Evolutionary conservation across 805 yeast genomes (phyloP).

Genomic region (Nakazawaea ishiwadae): DNA sequence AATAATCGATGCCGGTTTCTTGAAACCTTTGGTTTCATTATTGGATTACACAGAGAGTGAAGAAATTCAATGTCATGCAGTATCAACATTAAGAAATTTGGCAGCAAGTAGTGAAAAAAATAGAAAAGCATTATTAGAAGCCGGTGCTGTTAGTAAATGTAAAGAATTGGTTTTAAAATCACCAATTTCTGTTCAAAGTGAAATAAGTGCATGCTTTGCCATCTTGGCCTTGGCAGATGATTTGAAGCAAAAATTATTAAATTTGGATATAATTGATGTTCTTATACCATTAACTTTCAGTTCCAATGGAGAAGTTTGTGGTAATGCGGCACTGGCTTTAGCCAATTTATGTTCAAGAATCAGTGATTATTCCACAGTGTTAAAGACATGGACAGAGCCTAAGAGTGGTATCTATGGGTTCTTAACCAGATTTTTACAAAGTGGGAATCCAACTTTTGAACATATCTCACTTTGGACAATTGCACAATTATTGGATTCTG

Average conservation of each 20-base stretch:
- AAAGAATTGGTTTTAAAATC: conserved; percentile 79
- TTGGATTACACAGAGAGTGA: conserved; percentile 84
- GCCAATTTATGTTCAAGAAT: conserved; percentile 94
- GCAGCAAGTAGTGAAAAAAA: conserved; percentile 95
- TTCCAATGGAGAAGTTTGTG: conserved; percentile 90
- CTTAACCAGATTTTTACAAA: conserved; percentile 69
- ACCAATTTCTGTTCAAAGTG: conserved; percentile 92
- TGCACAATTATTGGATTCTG: conserved; percentile 85
- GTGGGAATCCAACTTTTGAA: conserved; percentile 90
- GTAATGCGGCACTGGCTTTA: conserved; percentile 96
- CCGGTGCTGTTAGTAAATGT: conserved; percentile 94
- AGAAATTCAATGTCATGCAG: conserved; percentile 98
- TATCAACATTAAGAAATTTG: conserved; percentile 88
- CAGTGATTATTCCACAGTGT: conserved; percentile 72
- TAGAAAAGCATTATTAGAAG: conserved; percentile 84
- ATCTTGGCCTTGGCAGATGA: conserved; percentile 95
- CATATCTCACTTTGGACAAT: conserved; percentile 98
- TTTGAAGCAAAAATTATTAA: conserved; percentile 77
- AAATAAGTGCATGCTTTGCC: conserved; percentile 95
- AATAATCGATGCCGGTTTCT: conserved; percentile 94
- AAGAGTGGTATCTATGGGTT: conserved; percentile 85
- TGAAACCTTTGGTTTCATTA: conserved; percentile 82
- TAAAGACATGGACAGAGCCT: conserved; percentile 74
- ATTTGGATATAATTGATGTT: conserved; percentile 80
- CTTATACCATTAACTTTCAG: conserved; percentile 88